Percentiles rank a stretch among this genome's conserved stretches.
These are phyloP conservation scores for Calonectria pteridis DNA, from an alignment of 2,329 filamentous ascomycete genomes.

Conservation along the genomic window DNA sequence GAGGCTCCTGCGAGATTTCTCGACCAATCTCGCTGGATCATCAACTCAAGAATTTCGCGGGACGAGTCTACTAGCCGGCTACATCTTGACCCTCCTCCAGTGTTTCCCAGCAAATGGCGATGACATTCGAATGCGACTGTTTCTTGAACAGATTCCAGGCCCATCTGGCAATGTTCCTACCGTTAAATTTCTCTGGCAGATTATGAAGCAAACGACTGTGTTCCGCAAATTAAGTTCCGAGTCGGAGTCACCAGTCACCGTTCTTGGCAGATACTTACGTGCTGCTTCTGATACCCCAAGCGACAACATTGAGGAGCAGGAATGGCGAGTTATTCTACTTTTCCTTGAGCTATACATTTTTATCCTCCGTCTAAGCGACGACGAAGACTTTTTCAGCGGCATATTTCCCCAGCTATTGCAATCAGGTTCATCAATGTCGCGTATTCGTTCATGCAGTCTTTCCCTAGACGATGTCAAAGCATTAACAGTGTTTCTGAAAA, in stretches of 20 bases:
- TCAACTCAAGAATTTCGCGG: slow-evolving; percentile 48
- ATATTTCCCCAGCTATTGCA: slow-evolving; percentile 56
- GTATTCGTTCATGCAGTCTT: slow-evolving; percentile 74
- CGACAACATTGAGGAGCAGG: slow-evolving; percentile 55
- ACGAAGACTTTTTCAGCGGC: slow-evolving; percentile 90
- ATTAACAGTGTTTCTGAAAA: slow-evolving; percentile 88
- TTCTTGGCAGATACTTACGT: slow-evolving; percentile 49
- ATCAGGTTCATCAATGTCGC: slow-evolving; percentile 57
- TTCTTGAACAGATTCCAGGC: slow-evolving; percentile 64
- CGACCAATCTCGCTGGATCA: slow-evolving; percentile 47
- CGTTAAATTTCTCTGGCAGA: slow-evolving; percentile 83
- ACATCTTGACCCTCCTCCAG: slow-evolving; percentile 85
- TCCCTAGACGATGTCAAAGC: slow-evolving; percentile 77
- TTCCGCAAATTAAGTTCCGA: slow-evolving; percentile 48
- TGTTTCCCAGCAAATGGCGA: slow-evolving; percentile 87
- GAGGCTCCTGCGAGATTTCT: slow-evolving; percentile 50
- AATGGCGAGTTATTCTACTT: slow-evolving; percentile 90
- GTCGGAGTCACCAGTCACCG: slow-evolving; percentile 44
- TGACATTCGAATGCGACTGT: slow-evolving; percentile 95
- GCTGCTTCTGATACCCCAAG: slow-evolving; percentile 42
- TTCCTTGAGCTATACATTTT: slow-evolving; percentile 97
- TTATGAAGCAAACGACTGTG: slow-evolving; percentile 59
- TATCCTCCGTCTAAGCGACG: slow-evolving; percentile 91
- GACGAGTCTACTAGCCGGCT: slow-evolving; percentile 82
- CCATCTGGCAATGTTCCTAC: slow-evolving; percentile 68